A percentile compares a stretch with the other conserved stretches of the same genome.
Evolutionary conservation across 495 filamentous ascomycete genomes (phyloP).

Genomic region (Choiromyces venosus): DNA sequence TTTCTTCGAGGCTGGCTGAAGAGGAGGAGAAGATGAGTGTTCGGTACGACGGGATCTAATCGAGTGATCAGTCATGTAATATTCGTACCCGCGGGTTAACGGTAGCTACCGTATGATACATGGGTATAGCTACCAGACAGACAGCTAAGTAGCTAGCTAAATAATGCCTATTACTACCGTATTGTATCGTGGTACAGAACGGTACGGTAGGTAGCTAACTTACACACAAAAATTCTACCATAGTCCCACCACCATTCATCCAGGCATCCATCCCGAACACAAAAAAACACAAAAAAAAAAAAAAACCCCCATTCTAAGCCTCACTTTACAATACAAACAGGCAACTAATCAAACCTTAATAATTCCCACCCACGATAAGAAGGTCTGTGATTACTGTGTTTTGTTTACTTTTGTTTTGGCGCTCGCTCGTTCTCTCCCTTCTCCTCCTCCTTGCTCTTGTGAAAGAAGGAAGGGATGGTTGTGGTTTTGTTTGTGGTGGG

Average conservation of each 20-base stretch:
- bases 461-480: background rate
- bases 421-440: background rate
- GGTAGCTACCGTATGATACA: background rate
- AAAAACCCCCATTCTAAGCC: background rate
- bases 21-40: background rate
- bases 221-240: no score
- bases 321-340: background rate
- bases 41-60: background rate
- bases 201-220: background rate
- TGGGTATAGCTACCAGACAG: background rate
- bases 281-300: background rate
- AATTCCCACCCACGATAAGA: background rate
- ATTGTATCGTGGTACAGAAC: background rate
- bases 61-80: background rate
- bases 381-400: constrained; percentile 1
- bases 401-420: background rate
- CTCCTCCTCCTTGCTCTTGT: background rate
- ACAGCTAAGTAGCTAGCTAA: background rate
- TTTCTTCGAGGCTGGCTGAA: background rate
- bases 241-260: no score
- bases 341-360: constrained; percentile 2
- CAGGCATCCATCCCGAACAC: background rate
- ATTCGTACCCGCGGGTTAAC: no score
- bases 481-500: no score
- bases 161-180: background rate